Percentiles rank a stretch among this genome's conserved stretches.
Evolutionary conservation across 2,329 filamentous ascomycete genomes (phyloP).

Genomic region (Tolypocladium sp.): DNA sequence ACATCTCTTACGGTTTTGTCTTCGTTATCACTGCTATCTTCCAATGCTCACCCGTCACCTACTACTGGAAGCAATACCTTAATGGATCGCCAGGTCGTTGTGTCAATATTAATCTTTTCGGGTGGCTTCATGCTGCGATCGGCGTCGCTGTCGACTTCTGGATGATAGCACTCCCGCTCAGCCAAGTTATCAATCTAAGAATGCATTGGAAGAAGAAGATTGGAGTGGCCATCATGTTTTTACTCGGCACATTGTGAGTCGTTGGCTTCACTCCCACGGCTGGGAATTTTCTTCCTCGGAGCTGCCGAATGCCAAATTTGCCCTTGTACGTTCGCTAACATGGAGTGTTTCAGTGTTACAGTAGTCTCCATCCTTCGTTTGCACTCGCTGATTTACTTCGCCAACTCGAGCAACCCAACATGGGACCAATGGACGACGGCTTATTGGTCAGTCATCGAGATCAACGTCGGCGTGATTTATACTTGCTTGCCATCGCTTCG

Average conservation of each 20-base stretch:
- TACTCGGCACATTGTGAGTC: conserved; percentile 26
- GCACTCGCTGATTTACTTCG: not conserved
- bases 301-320: too few species aligned
- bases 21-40: conserved; percentile 18
- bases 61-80: conserved; percentile 39
- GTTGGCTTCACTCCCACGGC: too few species aligned
- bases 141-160: conserved; percentile 37
- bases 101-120: conserved; percentile 32
- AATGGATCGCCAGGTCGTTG: conserved; percentile 29
- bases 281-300: too few species aligned
- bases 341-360: not conserved
- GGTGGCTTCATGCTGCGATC: conserved; percentile 35
- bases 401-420: not conserved
- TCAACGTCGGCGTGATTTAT: not conserved
- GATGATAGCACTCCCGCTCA: conserved; percentile 36
- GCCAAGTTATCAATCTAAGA: conserved; percentile 25
- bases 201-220: conserved; percentile 33
- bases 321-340: too few species aligned
- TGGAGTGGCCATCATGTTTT: conserved; percentile 32
- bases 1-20: not conserved
- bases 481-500: not conserved
- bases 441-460: not conserved
- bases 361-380: not conserved
- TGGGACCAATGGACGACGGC: not conserved
- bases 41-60: conserved; percentile 28